phyloP scores from a whole-genome alignment of 257 asterid genomes.

The Solanum dulcamara region DNA sequence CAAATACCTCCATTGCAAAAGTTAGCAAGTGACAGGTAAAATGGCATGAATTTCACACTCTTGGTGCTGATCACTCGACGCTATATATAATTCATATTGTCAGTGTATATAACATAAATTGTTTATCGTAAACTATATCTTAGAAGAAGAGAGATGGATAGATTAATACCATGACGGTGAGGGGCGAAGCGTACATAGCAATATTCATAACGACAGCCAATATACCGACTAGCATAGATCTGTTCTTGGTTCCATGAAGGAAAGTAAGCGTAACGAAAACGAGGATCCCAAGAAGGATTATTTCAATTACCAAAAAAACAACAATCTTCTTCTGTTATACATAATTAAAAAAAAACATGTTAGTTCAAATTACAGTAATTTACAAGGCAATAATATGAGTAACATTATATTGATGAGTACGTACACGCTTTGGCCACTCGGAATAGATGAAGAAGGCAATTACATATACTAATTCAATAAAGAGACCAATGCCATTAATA shows the following conservation, averaged over 20 bases:
- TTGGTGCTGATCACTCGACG: slow-evolving; percentile 50
- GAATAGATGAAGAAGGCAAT: slow-evolving; percentile 35
- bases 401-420: not conserved
- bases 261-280: slow-evolving; percentile 14
- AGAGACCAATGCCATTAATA: slow-evolving; percentile 46
- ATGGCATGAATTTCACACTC: slow-evolving; percentile 84
- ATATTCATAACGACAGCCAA: slow-evolving; percentile 35
- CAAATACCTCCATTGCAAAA: slow-evolving; percentile 50
- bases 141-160: too few species aligned
- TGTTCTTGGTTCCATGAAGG: slow-evolving; percentile 27
- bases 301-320: slow-evolving; percentile 16
- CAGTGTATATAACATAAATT: not conserved
- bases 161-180: slow-evolving; percentile 43
- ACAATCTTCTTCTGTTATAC: slow-evolving; percentile 31
- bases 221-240: slow-evolving; percentile 40
- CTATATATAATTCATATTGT: slow-evolving; percentile 9
- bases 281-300: slow-evolving; percentile 7
- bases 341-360: not conserved
- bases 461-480: slow-evolving; percentile 27
- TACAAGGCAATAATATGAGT: not conserved
- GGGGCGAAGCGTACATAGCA: slow-evolving; percentile 50
- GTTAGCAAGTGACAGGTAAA: slow-evolving; percentile 48
- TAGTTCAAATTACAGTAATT: not conserved
- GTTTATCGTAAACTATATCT: not conserved
- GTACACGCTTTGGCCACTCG: slow-evolving; percentile 36